These are phyloP conservation scores for Malus hybrid DNA, from an alignment of 331 rosid species.

Conservation along the genomic window DNA sequence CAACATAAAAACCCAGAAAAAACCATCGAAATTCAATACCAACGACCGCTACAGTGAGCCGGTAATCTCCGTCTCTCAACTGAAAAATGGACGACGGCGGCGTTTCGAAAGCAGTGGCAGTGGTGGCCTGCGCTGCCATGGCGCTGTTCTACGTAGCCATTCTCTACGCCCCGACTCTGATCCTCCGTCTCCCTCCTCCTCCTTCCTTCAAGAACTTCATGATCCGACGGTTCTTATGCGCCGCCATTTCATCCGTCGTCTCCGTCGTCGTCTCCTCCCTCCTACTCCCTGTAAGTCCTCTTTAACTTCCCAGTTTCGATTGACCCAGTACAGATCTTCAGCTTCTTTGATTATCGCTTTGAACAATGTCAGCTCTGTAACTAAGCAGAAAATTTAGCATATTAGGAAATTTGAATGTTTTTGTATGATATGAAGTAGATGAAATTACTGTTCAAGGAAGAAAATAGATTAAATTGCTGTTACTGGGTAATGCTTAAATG, in stretches of 20 bases:
- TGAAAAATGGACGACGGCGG: conserved; percentile 45
- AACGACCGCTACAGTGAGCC: not conserved
- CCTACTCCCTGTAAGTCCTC: conserved; percentile 57
- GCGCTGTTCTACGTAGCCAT: conserved; percentile 62
- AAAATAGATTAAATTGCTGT: not conserved
- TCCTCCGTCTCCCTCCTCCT: conserved; percentile 78
- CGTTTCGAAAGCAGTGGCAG: conserved; percentile 41
- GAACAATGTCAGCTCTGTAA: not conserved
- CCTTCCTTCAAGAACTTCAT: conserved; percentile 47
- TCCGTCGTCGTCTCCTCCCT: conserved; percentile 44
- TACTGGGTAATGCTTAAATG: not conserved
- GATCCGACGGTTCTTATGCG: conserved; percentile 79
- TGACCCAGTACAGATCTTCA: not conserved
- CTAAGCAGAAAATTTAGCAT: not conserved
- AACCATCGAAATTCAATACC: not conserved
- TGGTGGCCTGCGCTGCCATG: conserved; percentile 46
- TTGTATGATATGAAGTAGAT: not conserved
- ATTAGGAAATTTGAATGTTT: not conserved
- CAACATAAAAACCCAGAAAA: not conserved
- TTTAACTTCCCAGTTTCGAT: not conserved
- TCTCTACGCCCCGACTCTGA: conserved; percentile 64
- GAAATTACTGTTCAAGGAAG: not conserved
- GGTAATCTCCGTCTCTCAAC: not conserved
- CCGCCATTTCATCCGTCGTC: conserved; percentile 50
- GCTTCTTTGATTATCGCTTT: not conserved